Evolutionary conservation across 352 stramenopile genomes (phyloP).

Genomic region (Phytophthora megakarya): DNA sequence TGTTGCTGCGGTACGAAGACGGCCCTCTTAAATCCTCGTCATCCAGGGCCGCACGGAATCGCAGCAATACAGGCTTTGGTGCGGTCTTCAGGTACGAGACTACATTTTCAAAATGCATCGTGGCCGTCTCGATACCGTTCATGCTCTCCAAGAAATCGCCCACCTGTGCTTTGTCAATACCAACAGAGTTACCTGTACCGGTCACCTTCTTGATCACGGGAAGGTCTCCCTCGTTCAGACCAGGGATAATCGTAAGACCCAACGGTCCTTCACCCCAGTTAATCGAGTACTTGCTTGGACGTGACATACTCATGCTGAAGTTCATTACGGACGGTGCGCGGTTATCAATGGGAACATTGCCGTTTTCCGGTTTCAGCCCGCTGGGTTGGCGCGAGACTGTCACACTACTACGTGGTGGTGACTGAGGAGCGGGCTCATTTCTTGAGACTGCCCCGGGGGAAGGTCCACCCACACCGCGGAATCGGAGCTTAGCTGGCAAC

Average conservation of each 20-base stretch:
- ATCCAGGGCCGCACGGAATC: constrained; percentile 57
- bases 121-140: constrained; percentile 68
- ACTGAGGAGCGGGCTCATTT: constrained; percentile 19
- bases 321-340: constrained; percentile 43
- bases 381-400: constrained; percentile 36
- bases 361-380: constrained; percentile 23
- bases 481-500: constrained; percentile 80
- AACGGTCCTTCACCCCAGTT: constrained; percentile 84
- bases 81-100: constrained; percentile 82
- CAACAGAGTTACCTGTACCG: constrained; percentile 74
- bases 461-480: constrained; percentile 78
- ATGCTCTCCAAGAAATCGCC: constrained; percentile 85
- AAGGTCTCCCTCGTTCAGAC: constrained; percentile 74
- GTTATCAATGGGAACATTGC: constrained; percentile 23
- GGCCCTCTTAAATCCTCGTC: constrained; percentile 38
- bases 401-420: constrained; percentile 20
- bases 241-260: constrained; percentile 85
- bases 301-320: constrained; percentile 58
- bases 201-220: constrained; percentile 91
- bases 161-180: constrained; percentile 83
- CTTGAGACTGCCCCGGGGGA: constrained; percentile 28
- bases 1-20: constrained; percentile 41
- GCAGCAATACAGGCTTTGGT: constrained; percentile 76
- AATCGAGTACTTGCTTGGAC: constrained; percentile 70
- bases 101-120: constrained; percentile 85